A percentile compares a stretch with the other conserved stretches of the same genome.
Evolutionary conservation across 1,284 basidiomycete species (phyloP).

Genomic region (Sporisorium exsertum): DNA sequence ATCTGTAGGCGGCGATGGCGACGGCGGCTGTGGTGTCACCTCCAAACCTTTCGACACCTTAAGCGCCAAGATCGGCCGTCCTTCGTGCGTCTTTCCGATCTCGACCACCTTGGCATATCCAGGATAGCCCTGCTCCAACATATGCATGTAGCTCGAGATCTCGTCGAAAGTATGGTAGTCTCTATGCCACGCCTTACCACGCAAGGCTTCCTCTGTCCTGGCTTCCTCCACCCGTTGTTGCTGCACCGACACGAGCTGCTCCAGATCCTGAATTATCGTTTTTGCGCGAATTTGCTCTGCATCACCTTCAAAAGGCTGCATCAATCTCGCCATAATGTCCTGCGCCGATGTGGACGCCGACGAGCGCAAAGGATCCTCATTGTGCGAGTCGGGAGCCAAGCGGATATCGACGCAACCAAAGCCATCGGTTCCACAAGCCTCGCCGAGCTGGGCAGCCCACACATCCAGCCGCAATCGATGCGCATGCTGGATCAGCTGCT

Average conservation of each 20-base stretch:
- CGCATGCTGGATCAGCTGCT: conserved; percentile 18
- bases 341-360: neutral
- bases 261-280: conserved; percentile 24
- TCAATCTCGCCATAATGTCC: neutral
- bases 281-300: neutral
- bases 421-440: conserved; percentile 11
- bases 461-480: conserved; percentile 24
- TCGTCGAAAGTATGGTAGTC: conserved; percentile 41
- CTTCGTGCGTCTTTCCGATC: conserved; percentile 43
- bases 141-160: conserved; percentile 21
- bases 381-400: conserved; percentile 9
- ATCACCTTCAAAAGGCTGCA: conserved; percentile 7
- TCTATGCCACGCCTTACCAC: conserved; percentile 21
- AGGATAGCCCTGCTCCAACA: conserved; percentile 26
- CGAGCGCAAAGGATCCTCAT: conserved; percentile 15
- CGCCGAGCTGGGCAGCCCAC: conserved; percentile 26
- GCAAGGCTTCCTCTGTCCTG: neutral
- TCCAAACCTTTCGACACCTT: conserved; percentile 17
- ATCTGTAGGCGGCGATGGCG: conserved; percentile 5
- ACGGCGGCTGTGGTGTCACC: neutral
- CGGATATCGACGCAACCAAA: conserved; percentile 43
- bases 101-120: conserved; percentile 24
- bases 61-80: conserved; percentile 29
- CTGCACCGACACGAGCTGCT: conserved; percentile 12
- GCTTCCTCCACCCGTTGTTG: neutral